Percentiles rank a stretch among this genome's conserved stretches.
Evolutionary conservation across 768 basidiomycete genomes (phyloP).

Genomic region (Pisolithus albus): DNA sequence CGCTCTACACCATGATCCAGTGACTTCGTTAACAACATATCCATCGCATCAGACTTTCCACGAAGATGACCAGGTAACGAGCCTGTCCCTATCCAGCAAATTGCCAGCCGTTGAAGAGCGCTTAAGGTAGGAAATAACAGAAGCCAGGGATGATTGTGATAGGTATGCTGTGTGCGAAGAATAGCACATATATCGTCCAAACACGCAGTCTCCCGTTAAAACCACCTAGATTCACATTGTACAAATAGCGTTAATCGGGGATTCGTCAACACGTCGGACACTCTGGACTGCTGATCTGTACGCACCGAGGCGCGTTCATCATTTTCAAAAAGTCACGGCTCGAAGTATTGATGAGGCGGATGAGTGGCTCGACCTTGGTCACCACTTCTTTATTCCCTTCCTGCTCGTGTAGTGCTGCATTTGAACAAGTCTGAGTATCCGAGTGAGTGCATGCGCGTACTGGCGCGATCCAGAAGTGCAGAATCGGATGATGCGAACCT

Average conservation of each 20-base stretch:
- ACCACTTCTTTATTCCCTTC: neutral
- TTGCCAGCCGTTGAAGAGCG: conserved; percentile 9
- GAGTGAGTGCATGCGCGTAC: neutral
- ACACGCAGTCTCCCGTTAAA: neutral
- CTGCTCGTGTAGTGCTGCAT: conserved; percentile 7
- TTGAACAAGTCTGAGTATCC: conserved; percentile 37
- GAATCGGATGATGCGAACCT: conserved; percentile 31
- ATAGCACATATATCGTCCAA: conserved; percentile 44
- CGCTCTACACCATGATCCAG: conserved; percentile 7
- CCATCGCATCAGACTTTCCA: conserved; percentile 40
- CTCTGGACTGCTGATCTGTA: neutral
- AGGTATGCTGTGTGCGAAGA: conserved; percentile 35
- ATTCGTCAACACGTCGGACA: neutral
- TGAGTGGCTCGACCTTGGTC: conserved; percentile 19
- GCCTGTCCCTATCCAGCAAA: conserved; percentile 13
- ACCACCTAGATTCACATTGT: neutral
- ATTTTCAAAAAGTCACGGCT: conserved; percentile 42
- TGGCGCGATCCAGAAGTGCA: neutral
- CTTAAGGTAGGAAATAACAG: conserved; percentile 49
- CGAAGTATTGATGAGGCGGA: conserved; percentile 48
- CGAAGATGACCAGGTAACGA: conserved; percentile 40
- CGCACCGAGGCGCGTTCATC: conserved; percentile 38
- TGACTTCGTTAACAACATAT: conserved; percentile 30
- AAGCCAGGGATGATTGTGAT: conserved; percentile 33
- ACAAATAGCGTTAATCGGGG: neutral